A percentile compares a stretch with the other conserved stretches of the same genome.
Evolutionary conservation across 2,329 filamentous ascomycete species (phyloP).

Genomic region (Lachnellula arida): DNA sequence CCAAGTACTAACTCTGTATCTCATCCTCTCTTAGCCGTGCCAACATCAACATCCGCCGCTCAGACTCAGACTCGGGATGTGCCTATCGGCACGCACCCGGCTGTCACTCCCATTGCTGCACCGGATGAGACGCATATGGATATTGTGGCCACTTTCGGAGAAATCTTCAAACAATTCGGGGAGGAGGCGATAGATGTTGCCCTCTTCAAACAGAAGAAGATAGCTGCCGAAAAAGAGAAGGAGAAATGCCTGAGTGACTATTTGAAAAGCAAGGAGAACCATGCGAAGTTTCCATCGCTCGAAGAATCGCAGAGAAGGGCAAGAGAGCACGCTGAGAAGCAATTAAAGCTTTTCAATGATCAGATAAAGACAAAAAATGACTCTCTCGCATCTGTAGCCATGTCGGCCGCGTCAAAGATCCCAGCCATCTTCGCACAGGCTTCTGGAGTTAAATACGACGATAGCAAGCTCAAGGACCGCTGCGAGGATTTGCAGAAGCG

Average conservation of each 20-base stretch:
- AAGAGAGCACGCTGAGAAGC: slow-evolving; percentile 11
- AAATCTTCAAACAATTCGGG: too few relatives aligned
- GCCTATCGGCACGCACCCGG: too few relatives aligned
- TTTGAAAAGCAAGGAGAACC: slow-evolving; percentile 8
- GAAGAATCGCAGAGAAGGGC: slow-evolving; percentile 12
- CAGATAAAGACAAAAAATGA: slow-evolving; percentile 3
- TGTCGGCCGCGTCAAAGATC: slow-evolving; percentile 3
- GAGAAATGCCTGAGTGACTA: slow-evolving; percentile 6
- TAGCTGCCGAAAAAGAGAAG: background rate
- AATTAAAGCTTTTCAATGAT: slow-evolving; percentile 1
- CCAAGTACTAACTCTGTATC: too few relatives aligned
- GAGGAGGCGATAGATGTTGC: too few relatives aligned
- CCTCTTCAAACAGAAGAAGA: background rate
- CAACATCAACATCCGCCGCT: too few relatives aligned
- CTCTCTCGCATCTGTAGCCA: background rate
- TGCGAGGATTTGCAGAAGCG: slow-evolving; percentile 6
- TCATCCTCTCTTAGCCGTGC: too few relatives aligned
- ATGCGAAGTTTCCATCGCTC: slow-evolving; percentile 15
- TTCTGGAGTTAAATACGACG: background rate
- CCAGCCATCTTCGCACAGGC: slow-evolving; percentile 2
- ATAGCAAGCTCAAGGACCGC: background rate
- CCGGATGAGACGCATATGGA: too few relatives aligned
- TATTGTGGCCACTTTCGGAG: too few relatives aligned
- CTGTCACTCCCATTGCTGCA: too few relatives aligned
- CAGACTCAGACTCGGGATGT: too few relatives aligned